Conservation (phyloP, 352 stramenopile genomes). For the Thraustochytrium sp. region DNA sequence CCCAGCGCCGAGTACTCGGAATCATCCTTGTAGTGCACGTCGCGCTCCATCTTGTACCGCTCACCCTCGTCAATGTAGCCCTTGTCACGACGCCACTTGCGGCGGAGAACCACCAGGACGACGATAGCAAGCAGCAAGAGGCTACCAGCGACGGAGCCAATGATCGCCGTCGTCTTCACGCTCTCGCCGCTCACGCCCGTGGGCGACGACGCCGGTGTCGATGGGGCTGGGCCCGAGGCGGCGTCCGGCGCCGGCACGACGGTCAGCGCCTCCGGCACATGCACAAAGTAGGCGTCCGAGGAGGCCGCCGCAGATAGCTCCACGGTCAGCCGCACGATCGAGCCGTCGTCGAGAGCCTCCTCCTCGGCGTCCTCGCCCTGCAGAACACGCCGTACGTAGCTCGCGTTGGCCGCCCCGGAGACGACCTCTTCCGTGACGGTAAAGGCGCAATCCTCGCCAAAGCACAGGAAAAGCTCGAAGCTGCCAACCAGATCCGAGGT, state of each 20-base stretch:
- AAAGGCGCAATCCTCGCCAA: background rate
- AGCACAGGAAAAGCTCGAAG: background rate
- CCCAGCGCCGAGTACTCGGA: background rate
- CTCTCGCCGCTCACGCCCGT: background rate
- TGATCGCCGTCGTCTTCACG: background rate
- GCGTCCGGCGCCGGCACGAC: background rate
- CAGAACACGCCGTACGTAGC: background rate
- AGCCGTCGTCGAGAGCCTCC: too few species aligned
- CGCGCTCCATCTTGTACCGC: slow-evolving; percentile 33
- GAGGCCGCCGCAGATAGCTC: background rate
- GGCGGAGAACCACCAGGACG: background rate
- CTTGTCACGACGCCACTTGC: slow-evolving; percentile 41
- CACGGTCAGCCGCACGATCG: background rate
- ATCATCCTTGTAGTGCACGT: slow-evolving; percentile 24
- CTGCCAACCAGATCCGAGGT: background rate
- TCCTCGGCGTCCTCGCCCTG: background rate
- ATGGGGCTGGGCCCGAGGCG: background rate
- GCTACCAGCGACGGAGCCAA: background rate
- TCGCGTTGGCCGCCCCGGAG: background rate
- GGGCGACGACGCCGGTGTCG: background rate
- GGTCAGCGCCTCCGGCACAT: background rate
- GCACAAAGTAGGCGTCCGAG: background rate
- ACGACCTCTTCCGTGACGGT: background rate
- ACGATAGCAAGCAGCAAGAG: slow-evolving; percentile 8
- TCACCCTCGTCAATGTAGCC: slow-evolving; percentile 14